Evolutionary conservation across 371 early-diverging fungal species (phyloP), one percentile per base, ranked within the genome.

Genomic region (Rhizopus arrhizus): DNA sequence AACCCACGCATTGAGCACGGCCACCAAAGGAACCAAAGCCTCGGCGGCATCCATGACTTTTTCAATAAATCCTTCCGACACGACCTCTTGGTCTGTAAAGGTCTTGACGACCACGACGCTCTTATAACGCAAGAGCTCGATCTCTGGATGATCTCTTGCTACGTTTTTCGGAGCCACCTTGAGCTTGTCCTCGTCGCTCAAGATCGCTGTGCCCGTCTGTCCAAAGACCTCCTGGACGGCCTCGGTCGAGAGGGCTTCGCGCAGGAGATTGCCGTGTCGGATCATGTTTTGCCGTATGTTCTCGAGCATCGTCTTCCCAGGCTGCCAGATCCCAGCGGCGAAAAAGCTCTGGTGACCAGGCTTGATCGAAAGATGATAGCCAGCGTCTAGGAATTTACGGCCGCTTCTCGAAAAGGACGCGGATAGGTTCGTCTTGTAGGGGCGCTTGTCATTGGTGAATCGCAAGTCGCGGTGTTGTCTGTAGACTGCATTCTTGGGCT

Each of bases 381-480:
- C 80, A 31, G 84, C 82, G 38, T 74, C 67, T 9, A 64, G 52
- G 41, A 74, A 74, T 42, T 81, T 82, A 34, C 75, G 80, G 5
- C 85, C 85, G 7, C 72, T 76, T n/a, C 72, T 62, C 0, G 83
- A 78, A 56, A 81, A 83, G 12, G 72, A 59, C 2, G 80, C 84
- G 1, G 77, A 61, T 4, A 82, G 48, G 28, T 76, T 66, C 0
- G 63, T 64, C 66, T 85, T 85, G 61, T 85, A 85, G 0, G 85
- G 85, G 12, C 73, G 66, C 54, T 74, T 68, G 31, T 85, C 85
- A 13, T 83, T 85, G 0, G 84, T 78, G 50, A 85, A 85, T 15
- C 85, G 77, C 8, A 85, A 46, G 58, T 85, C 85, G 4, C 85
- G 81, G 49, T 83, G 79, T 53, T 81, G 78, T 5, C 85, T 61